Evolutionary conservation across 441 rosid species (phyloP).

Genomic region (Corymbia citriodora): DNA sequence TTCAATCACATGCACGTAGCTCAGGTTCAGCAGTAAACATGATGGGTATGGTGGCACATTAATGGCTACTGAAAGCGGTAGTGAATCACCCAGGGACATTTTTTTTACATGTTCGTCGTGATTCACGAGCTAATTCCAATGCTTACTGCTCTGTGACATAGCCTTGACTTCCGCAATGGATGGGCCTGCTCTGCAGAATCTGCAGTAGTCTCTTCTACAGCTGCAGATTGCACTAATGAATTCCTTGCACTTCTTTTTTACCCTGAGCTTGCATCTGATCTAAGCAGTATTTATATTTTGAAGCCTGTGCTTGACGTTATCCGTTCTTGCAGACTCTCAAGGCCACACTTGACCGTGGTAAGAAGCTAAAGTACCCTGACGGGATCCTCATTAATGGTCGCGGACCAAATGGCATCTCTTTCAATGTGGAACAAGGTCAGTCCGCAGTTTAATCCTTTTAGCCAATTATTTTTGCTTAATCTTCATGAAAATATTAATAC

Average conservation of each 20-base stretch:
- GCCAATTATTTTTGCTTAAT: background rate
- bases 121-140: background rate
- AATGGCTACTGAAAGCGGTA: background rate
- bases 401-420: slow-evolving; percentile 10
- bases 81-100: background rate
- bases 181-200: background rate
- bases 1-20: background rate
- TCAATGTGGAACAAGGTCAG: slow-evolving; percentile 18
- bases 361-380: slow-evolving; percentile 11
- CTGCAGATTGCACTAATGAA: background rate
- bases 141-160: background rate
- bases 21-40: background rate
- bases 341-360: slow-evolving; percentile 12
- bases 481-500: background rate
- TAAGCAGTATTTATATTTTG: background rate
- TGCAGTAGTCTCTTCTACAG: background rate
- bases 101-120: background rate
- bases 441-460: background rate
- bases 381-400: slow-evolving; percentile 19
- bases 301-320: background rate
- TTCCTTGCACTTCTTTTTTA: background rate
- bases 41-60: background rate
- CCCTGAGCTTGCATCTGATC: background rate
- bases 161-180: background rate
- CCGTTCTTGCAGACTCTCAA: slow-evolving; percentile 1